phyloP scores from a whole-genome alignment of 176 grass and related monocot genomes.

The Triticum monococcum region DNA sequence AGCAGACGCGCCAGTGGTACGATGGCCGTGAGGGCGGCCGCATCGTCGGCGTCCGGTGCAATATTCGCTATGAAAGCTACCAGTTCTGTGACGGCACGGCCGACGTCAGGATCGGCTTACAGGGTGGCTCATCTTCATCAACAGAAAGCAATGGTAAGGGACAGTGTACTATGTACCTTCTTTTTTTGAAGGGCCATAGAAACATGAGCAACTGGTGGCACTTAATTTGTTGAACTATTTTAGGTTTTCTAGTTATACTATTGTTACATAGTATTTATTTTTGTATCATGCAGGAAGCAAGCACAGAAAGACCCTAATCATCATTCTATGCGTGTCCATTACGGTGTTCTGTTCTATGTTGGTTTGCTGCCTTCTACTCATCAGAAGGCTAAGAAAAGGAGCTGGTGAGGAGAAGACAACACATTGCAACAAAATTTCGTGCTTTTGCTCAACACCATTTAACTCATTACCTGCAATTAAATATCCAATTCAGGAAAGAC shows the following conservation, averaged over 20 bases:
- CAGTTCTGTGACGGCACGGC: constrained; percentile 41
- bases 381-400: neutral
- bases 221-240: neutral
- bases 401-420: neutral
- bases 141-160: neutral
- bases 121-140: neutral
- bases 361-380: neutral
- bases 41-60: constrained; percentile 50
- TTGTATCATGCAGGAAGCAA: constrained; percentile 4
- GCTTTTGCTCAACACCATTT: neutral
- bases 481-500: constrained; percentile 2
- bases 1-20: constrained; percentile 18
- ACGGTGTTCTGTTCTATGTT: constrained; percentile 21
- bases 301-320: constrained; percentile 20
- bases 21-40: constrained; percentile 35
- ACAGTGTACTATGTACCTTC: neutral
- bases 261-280: neutral
- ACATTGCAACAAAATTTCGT: neutral
- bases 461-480: neutral
- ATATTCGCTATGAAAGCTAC: constrained; percentile 47
- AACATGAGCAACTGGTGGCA: neutral
- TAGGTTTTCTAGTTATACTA: neutral
- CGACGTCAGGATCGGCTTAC: constrained; percentile 43
- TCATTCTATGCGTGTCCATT: constrained; percentile 29
- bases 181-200: no score